Percentiles rank a stretch among this genome's conserved stretches.
Conservation (phyloP, 148 eudicot genomes). For the Limonium bicolor region DNA sequence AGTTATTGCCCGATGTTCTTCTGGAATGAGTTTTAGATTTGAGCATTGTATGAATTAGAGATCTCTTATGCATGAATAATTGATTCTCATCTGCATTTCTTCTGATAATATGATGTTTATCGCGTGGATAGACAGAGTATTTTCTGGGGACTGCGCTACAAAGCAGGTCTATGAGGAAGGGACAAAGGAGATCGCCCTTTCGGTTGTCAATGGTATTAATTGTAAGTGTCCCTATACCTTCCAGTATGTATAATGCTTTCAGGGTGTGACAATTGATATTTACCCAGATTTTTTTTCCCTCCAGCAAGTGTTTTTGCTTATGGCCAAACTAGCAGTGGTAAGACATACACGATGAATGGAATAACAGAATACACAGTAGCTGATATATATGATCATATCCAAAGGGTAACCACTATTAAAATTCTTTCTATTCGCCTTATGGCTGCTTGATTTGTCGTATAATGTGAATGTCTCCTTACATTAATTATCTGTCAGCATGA, state of each 20-base stretch:
- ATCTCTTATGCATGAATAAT: neutral
- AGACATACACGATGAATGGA: slow-evolving; percentile 90
- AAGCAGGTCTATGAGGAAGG: slow-evolving; percentile 79
- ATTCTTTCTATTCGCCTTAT: neutral
- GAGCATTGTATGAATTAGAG: no score
- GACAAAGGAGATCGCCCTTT: slow-evolving; percentile 77
- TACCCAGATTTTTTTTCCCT: neutral
- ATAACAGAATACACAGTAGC: slow-evolving; percentile 78
- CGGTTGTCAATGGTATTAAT: slow-evolving; percentile 85
- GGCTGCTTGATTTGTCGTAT: neutral
- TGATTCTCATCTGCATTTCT: neutral
- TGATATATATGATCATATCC: slow-evolving; percentile 77
- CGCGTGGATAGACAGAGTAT: slow-evolving; percentile 62
- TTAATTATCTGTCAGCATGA: slow-evolving; percentile 41
- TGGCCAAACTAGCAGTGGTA: slow-evolving; percentile 97
- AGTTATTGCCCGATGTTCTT: no score
- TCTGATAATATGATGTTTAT: slow-evolving; percentile 6
- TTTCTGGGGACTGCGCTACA: slow-evolving; percentile 67
- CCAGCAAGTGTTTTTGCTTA: slow-evolving; percentile 93
- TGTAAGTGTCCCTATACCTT: slow-evolving; percentile 37
- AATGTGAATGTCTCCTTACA: slow-evolving; percentile 4
- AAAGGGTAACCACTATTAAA: slow-evolving; percentile 31
- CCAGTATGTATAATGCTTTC: neutral
- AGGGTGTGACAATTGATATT: neutral
- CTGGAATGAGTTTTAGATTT: no score